phyloP scores from a whole-genome alignment of 306 rosid genomes.

The Urtica urens region DNA sequence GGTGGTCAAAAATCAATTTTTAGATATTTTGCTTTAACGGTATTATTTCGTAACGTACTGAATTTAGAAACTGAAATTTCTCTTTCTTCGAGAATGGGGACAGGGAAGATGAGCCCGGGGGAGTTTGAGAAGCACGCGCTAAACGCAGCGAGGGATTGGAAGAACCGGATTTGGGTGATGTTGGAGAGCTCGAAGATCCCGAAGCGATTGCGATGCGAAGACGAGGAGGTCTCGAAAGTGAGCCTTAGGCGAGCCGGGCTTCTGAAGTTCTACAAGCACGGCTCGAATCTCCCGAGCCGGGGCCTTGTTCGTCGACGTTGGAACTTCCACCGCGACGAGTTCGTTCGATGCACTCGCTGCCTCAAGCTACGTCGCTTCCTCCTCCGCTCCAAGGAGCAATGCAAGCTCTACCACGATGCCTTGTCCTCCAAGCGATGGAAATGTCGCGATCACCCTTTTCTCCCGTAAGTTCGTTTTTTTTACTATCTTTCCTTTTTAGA shows the following conservation, averaged over 20 bases:
- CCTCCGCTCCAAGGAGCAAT: slow-evolving; percentile 75
- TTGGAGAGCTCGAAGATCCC: slow-evolving; percentile 13
- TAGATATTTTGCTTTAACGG: too few relatives aligned
- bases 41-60: too few relatives aligned
- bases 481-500: too few relatives aligned
- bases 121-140: slow-evolving; percentile 34
- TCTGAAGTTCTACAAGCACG: slow-evolving; percentile 28
- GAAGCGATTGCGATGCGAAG: neutral
- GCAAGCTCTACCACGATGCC: slow-evolving; percentile 85
- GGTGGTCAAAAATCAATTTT: too few relatives aligned
- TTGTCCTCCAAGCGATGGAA: slow-evolving; percentile 64
- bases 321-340: slow-evolving; percentile 64
- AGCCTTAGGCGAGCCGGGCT: slow-evolving; percentile 20
- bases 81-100: too few relatives aligned
- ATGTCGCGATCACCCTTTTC: slow-evolving; percentile 73
- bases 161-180: slow-evolving; percentile 30
- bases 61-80: too few relatives aligned
- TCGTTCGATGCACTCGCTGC: slow-evolving; percentile 63
- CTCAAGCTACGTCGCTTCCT: slow-evolving; percentile 82
- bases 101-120: slow-evolving; percentile 23
- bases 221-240: slow-evolving; percentile 10
- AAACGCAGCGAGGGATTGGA: slow-evolving; percentile 24
- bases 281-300: slow-evolving; percentile 23
- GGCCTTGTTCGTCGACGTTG: slow-evolving; percentile 6
- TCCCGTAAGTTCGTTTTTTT: slow-evolving; percentile 80